Conservation (phyloP, 495 filamentous ascomycete species). For the Xylaria venustula region DNA sequence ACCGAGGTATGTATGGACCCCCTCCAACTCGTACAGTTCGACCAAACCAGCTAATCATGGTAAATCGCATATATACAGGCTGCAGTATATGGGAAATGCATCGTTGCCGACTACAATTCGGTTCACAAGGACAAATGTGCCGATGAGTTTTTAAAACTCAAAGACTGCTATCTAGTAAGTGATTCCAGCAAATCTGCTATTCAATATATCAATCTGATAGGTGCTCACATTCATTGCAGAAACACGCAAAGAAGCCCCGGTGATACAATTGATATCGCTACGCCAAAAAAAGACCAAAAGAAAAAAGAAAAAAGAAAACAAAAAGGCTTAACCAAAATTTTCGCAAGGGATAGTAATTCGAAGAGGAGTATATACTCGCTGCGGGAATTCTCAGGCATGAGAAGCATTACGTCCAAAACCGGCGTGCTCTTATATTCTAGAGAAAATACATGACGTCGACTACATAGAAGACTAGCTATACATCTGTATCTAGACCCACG, state of each 20-base stretch:
- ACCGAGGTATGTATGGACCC: constrained; percentile 73
- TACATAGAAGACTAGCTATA: background rate
- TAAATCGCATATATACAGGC: constrained; percentile 54
- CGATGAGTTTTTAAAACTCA: constrained; percentile 80
- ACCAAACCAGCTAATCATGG: constrained; percentile 7
- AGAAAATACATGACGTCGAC: background rate
- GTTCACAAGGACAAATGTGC: constrained; percentile 89
- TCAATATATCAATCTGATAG: background rate
- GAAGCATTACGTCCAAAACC: background rate
- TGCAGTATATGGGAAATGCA: constrained; percentile 85
- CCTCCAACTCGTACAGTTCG: background rate
- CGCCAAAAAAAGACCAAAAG: no score
- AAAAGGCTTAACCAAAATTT: background rate
- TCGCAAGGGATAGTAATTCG: background rate
- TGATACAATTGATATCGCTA: constrained; percentile 1
- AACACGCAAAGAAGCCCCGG: constrained; percentile 45
- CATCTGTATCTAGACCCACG: background rate
- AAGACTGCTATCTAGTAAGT: constrained; percentile 84
- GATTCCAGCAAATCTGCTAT: background rate
- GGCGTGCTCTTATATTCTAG: background rate
- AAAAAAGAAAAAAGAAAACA: no score
- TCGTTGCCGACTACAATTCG: constrained; percentile 85
- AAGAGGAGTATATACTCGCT: no score
- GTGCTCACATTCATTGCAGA: constrained; percentile 27
- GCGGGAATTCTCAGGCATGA: background rate